Conservation (phyloP, 176 grass and related monocot genomes). For the Avena sativa region DNA sequence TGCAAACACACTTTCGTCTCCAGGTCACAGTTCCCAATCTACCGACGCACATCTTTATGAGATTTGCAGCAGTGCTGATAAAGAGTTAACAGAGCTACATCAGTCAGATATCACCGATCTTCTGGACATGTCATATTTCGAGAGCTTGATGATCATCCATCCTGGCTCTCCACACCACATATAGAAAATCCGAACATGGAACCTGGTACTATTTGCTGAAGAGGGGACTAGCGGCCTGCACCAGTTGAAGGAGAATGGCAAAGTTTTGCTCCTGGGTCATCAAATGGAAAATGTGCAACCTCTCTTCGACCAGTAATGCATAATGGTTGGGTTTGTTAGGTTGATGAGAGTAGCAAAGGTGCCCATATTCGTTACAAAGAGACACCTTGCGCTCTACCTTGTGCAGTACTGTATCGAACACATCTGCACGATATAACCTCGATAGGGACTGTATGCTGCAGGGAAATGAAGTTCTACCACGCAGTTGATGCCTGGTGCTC, state of each 20-base stretch:
- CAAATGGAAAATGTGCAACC: too few relatives aligned
- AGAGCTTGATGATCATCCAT: constrained; percentile 45
- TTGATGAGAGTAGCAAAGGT: too few relatives aligned
- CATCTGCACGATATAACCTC: too few relatives aligned
- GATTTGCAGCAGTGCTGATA: background rate
- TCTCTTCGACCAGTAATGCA: too few relatives aligned
- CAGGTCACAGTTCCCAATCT: background rate
- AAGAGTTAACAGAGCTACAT: background rate
- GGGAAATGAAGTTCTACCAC: too few relatives aligned
- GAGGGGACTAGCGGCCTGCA: background rate
- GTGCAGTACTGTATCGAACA: too few relatives aligned
- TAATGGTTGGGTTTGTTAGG: too few relatives aligned
- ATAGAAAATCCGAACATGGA: background rate
- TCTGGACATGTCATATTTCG: constrained; percentile 48
- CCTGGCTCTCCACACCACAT: constrained; percentile 29
- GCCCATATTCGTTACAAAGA: too few relatives aligned
- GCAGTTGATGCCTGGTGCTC: too few relatives aligned
- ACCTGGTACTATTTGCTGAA: background rate
- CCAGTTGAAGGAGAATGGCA: background rate
- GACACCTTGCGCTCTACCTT: too few relatives aligned
- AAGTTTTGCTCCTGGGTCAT: too few relatives aligned
- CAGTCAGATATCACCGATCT: constrained; percentile 35
- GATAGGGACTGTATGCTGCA: too few relatives aligned
- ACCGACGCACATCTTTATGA: background rate
- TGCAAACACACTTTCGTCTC: background rate